Conservation (phyloP, 192 early-diverging fungal genomes). For the Rhizophagus prolifer region DNA sequence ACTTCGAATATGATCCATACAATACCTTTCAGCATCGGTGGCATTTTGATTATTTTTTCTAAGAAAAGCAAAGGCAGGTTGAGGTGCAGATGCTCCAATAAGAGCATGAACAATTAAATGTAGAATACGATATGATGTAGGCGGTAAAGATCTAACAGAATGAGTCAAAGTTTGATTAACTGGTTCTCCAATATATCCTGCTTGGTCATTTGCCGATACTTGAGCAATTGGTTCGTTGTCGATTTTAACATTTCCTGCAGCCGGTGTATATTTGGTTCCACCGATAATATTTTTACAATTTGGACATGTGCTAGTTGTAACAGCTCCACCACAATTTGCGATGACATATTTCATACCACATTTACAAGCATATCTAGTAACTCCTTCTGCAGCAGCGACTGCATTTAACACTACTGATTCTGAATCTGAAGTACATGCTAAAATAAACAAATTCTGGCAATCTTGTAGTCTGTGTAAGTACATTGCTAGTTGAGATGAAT, state of each 20-base stretch:
- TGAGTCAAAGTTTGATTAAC: background rate
- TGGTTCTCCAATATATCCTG: slow-evolving; percentile 19
- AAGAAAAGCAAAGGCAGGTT: background rate
- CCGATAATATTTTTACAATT: background rate
- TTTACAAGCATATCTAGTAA: slow-evolving; percentile 28
- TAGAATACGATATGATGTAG: slow-evolving; percentile 29
- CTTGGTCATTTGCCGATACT: background rate
- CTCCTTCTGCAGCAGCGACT: background rate
- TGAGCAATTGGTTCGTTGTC: background rate
- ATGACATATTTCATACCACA: slow-evolving; percentile 28
- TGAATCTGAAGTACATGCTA: slow-evolving; percentile 17
- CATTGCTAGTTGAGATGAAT: background rate
- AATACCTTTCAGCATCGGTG: background rate
- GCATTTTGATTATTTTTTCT: background rate
- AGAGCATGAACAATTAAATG: slow-evolving; percentile 29
- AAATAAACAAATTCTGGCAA: background rate
- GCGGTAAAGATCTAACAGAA: slow-evolving; percentile 12
- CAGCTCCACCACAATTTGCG: slow-evolving; percentile 10
- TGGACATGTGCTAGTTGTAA: background rate
- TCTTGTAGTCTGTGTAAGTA: slow-evolving; percentile 11
- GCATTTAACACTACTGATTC: slow-evolving; percentile 21
- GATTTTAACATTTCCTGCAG: no score
- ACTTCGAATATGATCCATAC: slow-evolving; percentile 24
- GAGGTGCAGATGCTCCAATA: background rate
- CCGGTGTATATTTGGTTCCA: no score